A percentile compares a stretch with the other conserved stretches of the same genome.
phyloP scores from a whole-genome alignment of 306 rosid species.

The Fragaria nilgerrensis region DNA sequence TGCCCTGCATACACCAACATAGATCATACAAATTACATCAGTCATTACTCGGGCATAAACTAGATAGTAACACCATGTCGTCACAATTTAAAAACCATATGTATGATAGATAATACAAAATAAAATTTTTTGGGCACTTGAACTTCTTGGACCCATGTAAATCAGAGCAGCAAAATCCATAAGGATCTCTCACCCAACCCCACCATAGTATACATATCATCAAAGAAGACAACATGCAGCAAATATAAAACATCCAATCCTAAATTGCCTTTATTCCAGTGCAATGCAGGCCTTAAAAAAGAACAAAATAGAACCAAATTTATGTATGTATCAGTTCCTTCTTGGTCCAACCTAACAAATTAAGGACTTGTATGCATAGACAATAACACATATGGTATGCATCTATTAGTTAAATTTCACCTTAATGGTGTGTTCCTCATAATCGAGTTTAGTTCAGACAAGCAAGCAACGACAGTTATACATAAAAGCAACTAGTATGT shows the following conservation, averaged over 20 bases:
- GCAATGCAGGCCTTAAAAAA: not conserved
- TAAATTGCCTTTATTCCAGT: not conserved
- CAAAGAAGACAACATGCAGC: constrained; percentile 4
- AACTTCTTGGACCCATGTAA: constrained; percentile 4
- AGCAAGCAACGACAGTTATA: not conserved
- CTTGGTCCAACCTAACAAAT: not conserved
- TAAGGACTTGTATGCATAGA: not conserved
- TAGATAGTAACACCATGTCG: not conserved
- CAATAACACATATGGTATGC: not conserved
- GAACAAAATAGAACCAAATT: not conserved
- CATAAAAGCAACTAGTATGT: not conserved
- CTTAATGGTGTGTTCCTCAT: not conserved
- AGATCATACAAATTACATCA: not conserved
- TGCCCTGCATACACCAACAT: constrained; percentile 48
- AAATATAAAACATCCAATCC: not conserved
- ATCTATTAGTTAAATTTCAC: not conserved
- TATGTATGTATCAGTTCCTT: not conserved
- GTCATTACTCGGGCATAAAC: not conserved
- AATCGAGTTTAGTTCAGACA: not conserved
- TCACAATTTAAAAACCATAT: not conserved
- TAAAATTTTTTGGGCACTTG: not conserved
- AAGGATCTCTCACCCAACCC: not conserved
- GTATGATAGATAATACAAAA: not conserved
- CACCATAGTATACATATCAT: not conserved
- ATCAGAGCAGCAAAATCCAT: not conserved